Conservation (phyloP, 2,329 filamentous ascomycete genomes). For the Westerdykella sp. region DNA sequence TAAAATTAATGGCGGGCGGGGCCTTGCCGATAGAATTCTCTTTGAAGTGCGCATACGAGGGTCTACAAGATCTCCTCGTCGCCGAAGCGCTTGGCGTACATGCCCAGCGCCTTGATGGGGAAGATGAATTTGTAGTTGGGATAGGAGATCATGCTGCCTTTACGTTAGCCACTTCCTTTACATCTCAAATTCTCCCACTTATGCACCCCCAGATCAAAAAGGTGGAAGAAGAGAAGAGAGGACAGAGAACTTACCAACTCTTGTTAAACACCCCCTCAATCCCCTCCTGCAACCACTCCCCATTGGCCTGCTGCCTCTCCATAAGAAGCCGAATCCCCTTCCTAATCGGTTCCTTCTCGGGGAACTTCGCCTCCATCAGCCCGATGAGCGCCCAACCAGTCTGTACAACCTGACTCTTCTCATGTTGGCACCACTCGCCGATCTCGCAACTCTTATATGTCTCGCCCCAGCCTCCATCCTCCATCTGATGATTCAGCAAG, state of each 20-base stretch:
- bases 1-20: no score
- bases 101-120: slow-evolving; percentile 84
- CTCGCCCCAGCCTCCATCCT: slow-evolving; percentile 94
- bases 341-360: slow-evolving; percentile 64
- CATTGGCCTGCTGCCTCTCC: slow-evolving; percentile 75
- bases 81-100: slow-evolving; percentile 58
- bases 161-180: slow-evolving; percentile 7
- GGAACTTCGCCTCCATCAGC: slow-evolving; percentile 76
- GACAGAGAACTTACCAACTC: slow-evolving; percentile 60
- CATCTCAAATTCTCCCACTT: background rate
- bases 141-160: slow-evolving; percentile 83
- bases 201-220: background rate
- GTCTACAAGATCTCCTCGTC: slow-evolving; percentile 18
- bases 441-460: slow-evolving; percentile 82
- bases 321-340: slow-evolving; percentile 76
- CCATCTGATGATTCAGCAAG: slow-evolving; percentile 73
- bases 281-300: slow-evolving; percentile 90
- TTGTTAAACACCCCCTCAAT: slow-evolving; percentile 99
- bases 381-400: slow-evolving; percentile 85
- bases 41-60: no score
- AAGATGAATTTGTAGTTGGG: slow-evolving; percentile 99
- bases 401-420: slow-evolving; percentile 82
- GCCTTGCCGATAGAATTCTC: no score
- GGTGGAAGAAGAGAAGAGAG: background rate
- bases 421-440: slow-evolving; percentile 68